These are phyloP conservation scores for Podospora anserina DNA, from an alignment of 495 filamentous ascomycete genomes.

Conservation along the genomic window DNA sequence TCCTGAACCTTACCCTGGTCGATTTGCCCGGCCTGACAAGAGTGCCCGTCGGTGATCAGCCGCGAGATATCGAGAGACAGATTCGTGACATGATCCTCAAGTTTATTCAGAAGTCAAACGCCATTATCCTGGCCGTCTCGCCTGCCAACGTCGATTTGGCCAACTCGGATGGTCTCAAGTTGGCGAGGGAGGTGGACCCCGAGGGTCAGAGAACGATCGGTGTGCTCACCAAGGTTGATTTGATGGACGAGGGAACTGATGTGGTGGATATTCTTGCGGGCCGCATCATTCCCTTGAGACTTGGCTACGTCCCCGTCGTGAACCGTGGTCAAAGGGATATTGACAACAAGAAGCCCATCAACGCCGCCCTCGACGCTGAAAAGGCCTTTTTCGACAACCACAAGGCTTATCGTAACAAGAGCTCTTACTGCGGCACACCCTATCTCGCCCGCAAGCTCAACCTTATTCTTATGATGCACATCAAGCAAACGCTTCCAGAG, in stretches of 20 bases:
- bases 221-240: slow-evolving; percentile 96
- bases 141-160: slow-evolving; percentile 96
- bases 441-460: slow-evolving; percentile 97
- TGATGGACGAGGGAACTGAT: slow-evolving; percentile 99
- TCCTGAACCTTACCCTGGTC: slow-evolving; percentile 94
- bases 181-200: slow-evolving; percentile 95
- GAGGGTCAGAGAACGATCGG: slow-evolving; percentile 98
- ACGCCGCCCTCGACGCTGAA: slow-evolving; percentile 89
- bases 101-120: slow-evolving; percentile 96
- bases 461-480: slow-evolving; percentile 99
- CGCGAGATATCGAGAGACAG: slow-evolving; percentile 95
- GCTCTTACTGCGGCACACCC: slow-evolving; percentile 95
- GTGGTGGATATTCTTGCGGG: slow-evolving; percentile 99
- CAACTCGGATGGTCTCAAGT: slow-evolving; percentile 95
- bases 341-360: slow-evolving; percentile 91
- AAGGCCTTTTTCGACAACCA: slow-evolving; percentile 98
- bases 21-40: slow-evolving; percentile 97
- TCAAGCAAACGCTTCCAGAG: slow-evolving; percentile 98
- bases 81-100: slow-evolving; percentile 99
- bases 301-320: slow-evolving; percentile 98
- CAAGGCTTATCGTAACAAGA: slow-evolving; percentile 98
- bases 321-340: slow-evolving; percentile 99
- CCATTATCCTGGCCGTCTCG: slow-evolving; percentile 95
- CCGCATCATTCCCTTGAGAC: slow-evolving; percentile 89
- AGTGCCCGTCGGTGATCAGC: slow-evolving; percentile 97